Base-by-base conservation (phyloP, 176 grass and related monocot species). In the Cenchrus fungigraminus region DNA sequence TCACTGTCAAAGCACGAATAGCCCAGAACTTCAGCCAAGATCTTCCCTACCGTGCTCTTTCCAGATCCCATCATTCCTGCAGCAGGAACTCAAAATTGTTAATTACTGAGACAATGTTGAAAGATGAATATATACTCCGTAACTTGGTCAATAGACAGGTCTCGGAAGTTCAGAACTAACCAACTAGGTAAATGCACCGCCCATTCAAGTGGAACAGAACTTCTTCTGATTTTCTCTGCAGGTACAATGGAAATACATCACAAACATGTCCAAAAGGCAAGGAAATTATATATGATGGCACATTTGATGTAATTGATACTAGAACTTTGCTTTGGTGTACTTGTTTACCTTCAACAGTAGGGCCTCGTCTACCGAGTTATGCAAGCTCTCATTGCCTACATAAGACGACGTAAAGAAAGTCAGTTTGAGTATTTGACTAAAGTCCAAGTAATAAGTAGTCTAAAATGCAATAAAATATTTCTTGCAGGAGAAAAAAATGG, bases 21-120 rank as follows among this genome's bases (percentile, higher is more conserved):
- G 77, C 92, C 82, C 71, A 95, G 55, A 65, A 95, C 95, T 94
- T 97, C 95, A 0, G 92, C 78, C 79, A 97, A 74, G 46, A 97
- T 97, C 79, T 97, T 97, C 40, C 90, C 95, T 37, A 97, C 90
- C 1, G 95, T 97, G 25, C 84, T 97, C 81, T 97, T 97, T 49
- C 95, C 95, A 29, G 95, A 97, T 12, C 95, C 95, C 95, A 97
- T 97, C 92, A 97, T 92, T 84, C 95, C 95, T 97, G 75, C 63
- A 37, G 57, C 49, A 77, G 15, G n/a, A 75, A 37, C n/a, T 14
- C 14, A 57, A 13, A n/a, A n/a, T 34, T 70, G 59, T 80, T 83
- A 82, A 82, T 72, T 31, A 15, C 12, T 73, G 84, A 51, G 19
- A 44, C 12, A 76, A 77, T 79, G 12, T 47, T 34, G 53, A 69